Conservation (phyloP, 257 asterid genomes). For the Solanum ossicruentum region DNA sequence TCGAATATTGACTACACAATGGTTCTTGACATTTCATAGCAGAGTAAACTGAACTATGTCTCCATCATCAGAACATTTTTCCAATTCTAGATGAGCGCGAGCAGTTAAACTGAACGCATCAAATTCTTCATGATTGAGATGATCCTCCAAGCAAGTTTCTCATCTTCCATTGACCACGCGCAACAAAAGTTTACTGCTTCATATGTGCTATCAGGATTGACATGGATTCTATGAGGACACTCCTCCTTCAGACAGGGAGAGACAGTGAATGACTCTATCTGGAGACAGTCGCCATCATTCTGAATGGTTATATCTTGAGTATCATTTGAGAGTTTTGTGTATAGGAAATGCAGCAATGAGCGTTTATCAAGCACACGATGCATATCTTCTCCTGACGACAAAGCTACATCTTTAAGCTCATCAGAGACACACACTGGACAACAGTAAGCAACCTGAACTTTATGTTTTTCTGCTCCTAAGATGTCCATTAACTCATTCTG, state of each 20-base stretch:
- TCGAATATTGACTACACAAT: neutral
- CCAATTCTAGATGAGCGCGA: neutral
- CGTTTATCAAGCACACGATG: constrained; percentile 1
- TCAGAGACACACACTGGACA: constrained; percentile 13
- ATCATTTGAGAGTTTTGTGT: constrained; percentile 14
- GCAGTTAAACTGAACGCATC: neutral
- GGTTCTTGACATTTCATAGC: neutral
- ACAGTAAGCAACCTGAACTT: constrained; percentile 39
- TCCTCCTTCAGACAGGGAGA: constrained; percentile 28
- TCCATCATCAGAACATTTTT: neutral
- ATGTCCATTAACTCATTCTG: constrained; percentile 25
- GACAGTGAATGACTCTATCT: constrained; percentile 31
- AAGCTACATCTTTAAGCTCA: neutral
- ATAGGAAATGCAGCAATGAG: constrained; percentile 21
- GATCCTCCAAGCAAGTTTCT: constrained; percentile 46
- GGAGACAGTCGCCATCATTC: constrained; percentile 22
- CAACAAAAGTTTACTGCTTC: constrained; percentile 31
- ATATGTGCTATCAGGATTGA: neutral
- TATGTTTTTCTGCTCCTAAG: constrained; percentile 25
- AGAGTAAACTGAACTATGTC: neutral
- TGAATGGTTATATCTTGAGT: constrained; percentile 19
- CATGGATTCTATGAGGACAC: constrained; percentile 32
- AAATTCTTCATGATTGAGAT: constrained; percentile 27
- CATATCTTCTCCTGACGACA: neutral
- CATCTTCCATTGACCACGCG: constrained; percentile 43